Conservation (phyloP, 495 filamentous ascomycete genomes). For the Trichoderma reesei region DNA sequence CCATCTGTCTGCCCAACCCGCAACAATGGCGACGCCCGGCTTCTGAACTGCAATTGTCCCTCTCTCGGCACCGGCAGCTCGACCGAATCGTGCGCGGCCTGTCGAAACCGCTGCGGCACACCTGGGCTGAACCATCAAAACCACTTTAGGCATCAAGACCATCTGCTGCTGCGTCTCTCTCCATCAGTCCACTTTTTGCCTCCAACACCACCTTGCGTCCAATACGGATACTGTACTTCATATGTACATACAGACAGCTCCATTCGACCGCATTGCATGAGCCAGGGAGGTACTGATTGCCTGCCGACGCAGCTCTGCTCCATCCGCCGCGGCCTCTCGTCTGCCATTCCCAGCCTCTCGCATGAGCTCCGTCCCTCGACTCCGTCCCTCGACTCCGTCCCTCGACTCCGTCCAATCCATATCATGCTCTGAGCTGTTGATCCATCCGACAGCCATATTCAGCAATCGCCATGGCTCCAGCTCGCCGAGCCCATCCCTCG, state of each 20-base stretch:
- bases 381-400: neutral
- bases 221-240: too few relatives aligned
- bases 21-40: neutral
- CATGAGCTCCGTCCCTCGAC: neutral
- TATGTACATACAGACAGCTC: too few relatives aligned
- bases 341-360: neutral
- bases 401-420: neutral
- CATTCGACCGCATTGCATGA: neutral
- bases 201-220: too few relatives aligned
- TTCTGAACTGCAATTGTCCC: neutral
- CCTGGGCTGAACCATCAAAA: too few relatives aligned
- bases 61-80: neutral
- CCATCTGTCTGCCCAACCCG: neutral
- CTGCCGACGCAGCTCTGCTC: neutral
- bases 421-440: constrained; percentile 6
- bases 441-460: neutral
- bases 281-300: neutral
- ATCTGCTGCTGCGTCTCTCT: too few relatives aligned
- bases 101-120: too few relatives aligned
- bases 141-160: too few relatives aligned
- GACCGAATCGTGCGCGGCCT: too few relatives aligned
- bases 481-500: constrained; percentile 40
- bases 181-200: too few relatives aligned
- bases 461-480: constrained; percentile 37
- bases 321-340: neutral